Conservation (phyloP, 352 stramenopile species). For the Phytophthora syringae region DNA sequence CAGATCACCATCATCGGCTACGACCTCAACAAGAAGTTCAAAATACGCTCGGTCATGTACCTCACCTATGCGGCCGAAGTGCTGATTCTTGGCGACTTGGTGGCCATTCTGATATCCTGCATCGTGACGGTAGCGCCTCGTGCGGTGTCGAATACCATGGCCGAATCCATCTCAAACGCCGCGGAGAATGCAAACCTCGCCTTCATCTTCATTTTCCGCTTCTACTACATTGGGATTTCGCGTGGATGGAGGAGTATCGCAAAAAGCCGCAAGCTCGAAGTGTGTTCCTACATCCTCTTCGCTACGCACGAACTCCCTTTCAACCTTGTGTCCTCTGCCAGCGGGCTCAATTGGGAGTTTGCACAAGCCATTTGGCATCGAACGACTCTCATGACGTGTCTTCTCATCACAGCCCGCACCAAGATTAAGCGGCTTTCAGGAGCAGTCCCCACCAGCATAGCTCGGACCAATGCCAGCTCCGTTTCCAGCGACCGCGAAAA, state of each 20-base stretch:
- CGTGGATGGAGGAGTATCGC: slow-evolving; percentile 32
- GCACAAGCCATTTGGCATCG: slow-evolving; percentile 48
- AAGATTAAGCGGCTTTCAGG: slow-evolving; percentile 22
- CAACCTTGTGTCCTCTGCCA: slow-evolving; percentile 22
- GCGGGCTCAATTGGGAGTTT: slow-evolving; percentile 48
- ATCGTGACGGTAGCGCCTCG: slow-evolving; percentile 2
- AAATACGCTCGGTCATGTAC: slow-evolving; percentile 40
- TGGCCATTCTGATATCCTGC: slow-evolving; percentile 26
- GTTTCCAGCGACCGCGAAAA: slow-evolving; percentile 6
- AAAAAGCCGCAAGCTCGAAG: slow-evolving; percentile 31
- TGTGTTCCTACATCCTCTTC: slow-evolving; percentile 44
- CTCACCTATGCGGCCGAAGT: slow-evolving; percentile 37
- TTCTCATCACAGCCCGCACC: slow-evolving; percentile 34
- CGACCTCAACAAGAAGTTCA: slow-evolving; percentile 41
- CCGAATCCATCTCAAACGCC: slow-evolving; percentile 21
- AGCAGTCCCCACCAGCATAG: neutral
- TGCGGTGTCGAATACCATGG: neutral
- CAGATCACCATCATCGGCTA: slow-evolving; percentile 54
- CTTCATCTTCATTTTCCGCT: slow-evolving; percentile 49
- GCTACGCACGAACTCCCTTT: slow-evolving; percentile 52
- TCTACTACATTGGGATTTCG: slow-evolving; percentile 41
- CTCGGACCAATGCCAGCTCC: slow-evolving; percentile 1
- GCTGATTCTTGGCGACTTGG: slow-evolving; percentile 25
- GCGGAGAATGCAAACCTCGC: slow-evolving; percentile 29
- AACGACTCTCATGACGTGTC: slow-evolving; percentile 39